A percentile compares a stretch with the other conserved stretches of the same genome.
These are phyloP conservation scores for Eutrema yunnanense DNA, from an alignment of 345 rosid genomes.

Conservation along the genomic window DNA sequence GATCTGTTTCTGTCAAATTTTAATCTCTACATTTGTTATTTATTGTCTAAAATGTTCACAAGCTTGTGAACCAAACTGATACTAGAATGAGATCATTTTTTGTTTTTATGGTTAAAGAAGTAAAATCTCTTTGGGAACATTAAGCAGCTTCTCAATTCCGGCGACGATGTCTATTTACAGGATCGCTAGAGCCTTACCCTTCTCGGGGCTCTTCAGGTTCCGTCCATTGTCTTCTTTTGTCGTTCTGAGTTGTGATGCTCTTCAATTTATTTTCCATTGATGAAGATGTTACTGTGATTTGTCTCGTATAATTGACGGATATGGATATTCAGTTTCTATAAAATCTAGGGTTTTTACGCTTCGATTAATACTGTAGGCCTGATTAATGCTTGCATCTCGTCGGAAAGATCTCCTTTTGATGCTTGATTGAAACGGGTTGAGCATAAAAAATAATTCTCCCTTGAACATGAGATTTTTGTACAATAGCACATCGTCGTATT, in stretches of 20 bases:
- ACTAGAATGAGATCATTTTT: neutral
- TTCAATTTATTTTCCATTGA: neutral
- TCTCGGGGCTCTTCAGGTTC: constrained; percentile 58
- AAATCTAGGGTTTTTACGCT: neutral
- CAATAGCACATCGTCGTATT: neutral
- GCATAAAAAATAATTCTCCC: neutral
- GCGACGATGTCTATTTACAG: constrained; percentile 34
- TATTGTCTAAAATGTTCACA: neutral
- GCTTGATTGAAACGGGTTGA: neutral
- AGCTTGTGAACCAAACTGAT: neutral
- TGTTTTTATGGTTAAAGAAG: no score
- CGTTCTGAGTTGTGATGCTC: neutral
- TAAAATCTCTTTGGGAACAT: neutral
- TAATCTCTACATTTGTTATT: neutral
- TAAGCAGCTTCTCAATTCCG: neutral
- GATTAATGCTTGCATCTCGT: neutral
- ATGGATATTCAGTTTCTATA: neutral
- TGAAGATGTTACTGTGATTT: neutral
- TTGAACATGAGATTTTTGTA: neutral
- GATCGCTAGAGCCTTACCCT: constrained; percentile 45
- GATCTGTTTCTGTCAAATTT: neutral
- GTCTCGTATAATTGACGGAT: neutral
- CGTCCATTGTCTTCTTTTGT: neutral
- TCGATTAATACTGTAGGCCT: neutral
- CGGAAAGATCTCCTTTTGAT: neutral